Evolutionary conservation across 2,329 filamentous ascomycete species (phyloP).

Genomic region (Capronia americana): DNA sequence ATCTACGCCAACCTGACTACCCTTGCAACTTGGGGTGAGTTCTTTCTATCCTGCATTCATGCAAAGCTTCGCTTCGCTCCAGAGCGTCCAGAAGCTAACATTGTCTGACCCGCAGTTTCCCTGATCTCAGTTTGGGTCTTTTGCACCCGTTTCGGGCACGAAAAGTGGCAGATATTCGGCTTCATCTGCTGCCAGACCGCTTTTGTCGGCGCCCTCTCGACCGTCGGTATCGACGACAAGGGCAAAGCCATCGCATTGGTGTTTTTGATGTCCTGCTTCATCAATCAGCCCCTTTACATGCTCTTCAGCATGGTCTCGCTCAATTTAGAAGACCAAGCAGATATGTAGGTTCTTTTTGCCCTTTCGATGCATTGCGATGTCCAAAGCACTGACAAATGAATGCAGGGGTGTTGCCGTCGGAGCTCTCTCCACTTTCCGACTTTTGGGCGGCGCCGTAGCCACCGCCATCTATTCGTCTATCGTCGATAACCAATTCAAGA

Average conservation of each 20-base stretch:
- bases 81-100: too few relatives aligned
- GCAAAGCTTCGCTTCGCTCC: too few relatives aligned
- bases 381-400: too few relatives aligned
- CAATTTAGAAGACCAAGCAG: constrained; percentile 29
- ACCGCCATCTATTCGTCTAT: constrained; percentile 41
- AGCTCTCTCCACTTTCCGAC: constrained; percentile 40
- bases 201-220: constrained; percentile 25
- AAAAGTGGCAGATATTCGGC: constrained; percentile 28
- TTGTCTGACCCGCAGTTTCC: constrained; percentile 20
- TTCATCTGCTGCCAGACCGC: constrained; percentile 26
- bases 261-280: constrained; percentile 25
- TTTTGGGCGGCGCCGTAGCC: constrained; percentile 38
- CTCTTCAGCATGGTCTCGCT: constrained; percentile 32
- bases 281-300: constrained; percentile 30
- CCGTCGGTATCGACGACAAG: constrained; percentile 23
- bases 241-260: constrained; percentile 27
- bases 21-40: constrained; percentile 9
- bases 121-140: constrained; percentile 31
- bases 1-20: constrained; percentile 21
- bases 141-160: constrained; percentile 27
- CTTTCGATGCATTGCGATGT: too few relatives aligned
- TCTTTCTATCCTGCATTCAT: not conserved
- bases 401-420: constrained; percentile 38
- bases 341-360: constrained; percentile 20
- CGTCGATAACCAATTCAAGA: constrained; percentile 33